A percentile compares a stretch with the other conserved stretches of the same genome.
Evolutionary conservation across 768 basidiomycete species (phyloP).

Genomic region (Fomitopsis serialis): DNA sequence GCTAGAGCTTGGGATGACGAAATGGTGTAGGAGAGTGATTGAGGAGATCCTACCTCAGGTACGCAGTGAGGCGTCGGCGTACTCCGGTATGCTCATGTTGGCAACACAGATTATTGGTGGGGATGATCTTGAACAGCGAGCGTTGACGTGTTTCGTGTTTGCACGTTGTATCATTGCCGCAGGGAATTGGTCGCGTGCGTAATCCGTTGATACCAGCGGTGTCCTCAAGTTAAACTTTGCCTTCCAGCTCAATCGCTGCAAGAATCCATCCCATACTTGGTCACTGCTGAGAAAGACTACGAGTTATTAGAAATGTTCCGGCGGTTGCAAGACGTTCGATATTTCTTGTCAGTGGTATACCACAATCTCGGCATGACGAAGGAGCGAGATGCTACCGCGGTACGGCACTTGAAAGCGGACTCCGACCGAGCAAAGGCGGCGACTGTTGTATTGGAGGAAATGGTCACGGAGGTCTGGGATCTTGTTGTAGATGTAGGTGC

Average conservation of each 20-base stretch:
- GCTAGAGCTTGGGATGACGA: conserved; percentile 72
- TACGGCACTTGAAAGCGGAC: conserved; percentile 42
- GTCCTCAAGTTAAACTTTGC: not conserved
- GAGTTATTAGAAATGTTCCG: conserved; percentile 48
- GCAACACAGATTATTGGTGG: conserved; percentile 58
- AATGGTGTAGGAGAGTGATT: conserved; percentile 55
- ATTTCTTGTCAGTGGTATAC: conserved; percentile 63
- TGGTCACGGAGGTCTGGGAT: conserved; percentile 51
- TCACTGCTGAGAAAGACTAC: conserved; percentile 65
- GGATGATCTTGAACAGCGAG: conserved; percentile 71
- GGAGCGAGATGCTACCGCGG: conserved; percentile 51
- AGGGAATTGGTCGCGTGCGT: conserved; percentile 40
- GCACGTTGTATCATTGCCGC: conserved; percentile 72
- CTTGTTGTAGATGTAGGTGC: conserved; percentile 56
- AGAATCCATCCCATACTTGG: conserved; percentile 43
- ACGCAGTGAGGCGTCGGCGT: conserved; percentile 6
- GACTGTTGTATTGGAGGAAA: conserved; percentile 40
- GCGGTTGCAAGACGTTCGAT: conserved; percentile 65
- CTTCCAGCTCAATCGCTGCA: conserved; percentile 20
- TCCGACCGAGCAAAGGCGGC: conserved; percentile 38
- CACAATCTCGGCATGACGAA: conserved; percentile 56
- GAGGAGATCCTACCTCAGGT: conserved; percentile 85
- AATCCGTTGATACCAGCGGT: not conserved
- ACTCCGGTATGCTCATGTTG: not conserved
- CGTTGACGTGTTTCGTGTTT: conserved; percentile 65